phyloP scores from a whole-genome alignment of 2,329 filamentous ascomycete species.

The Pseudocercospora eumusae region DNA sequence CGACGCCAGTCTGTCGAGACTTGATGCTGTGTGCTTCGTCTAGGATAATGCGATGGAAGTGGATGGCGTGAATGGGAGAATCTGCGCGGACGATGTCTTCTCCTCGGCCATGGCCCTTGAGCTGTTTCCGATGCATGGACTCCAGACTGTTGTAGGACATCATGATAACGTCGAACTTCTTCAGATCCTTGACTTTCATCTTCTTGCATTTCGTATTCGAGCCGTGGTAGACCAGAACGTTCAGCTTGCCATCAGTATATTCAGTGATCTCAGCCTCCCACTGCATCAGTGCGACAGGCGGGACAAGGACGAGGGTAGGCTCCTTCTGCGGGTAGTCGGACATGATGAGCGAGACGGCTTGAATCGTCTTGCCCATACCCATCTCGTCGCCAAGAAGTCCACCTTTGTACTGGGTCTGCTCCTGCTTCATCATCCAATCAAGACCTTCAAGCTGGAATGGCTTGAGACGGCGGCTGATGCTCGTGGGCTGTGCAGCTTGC shows the following conservation, averaged over 20 bases:
- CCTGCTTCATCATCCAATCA: slow-evolving; percentile 92
- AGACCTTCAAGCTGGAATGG: slow-evolving; percentile 92
- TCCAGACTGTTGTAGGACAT: slow-evolving; percentile 94
- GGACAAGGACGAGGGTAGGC: slow-evolving; percentile 57
- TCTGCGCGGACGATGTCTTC: slow-evolving; percentile 78
- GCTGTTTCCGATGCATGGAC: slow-evolving; percentile 87
- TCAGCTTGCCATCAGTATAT: slow-evolving; percentile 84
- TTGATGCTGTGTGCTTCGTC: slow-evolving; percentile 97
- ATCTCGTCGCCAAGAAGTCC: slow-evolving; percentile 95
- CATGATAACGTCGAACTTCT: slow-evolving; percentile 88
- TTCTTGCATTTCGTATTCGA: slow-evolving; percentile 81
- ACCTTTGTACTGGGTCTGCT: slow-evolving; percentile 80
- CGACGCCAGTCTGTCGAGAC: slow-evolving; percentile 82
- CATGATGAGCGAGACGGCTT: slow-evolving; percentile 97
- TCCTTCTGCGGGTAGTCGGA: slow-evolving; percentile 85
- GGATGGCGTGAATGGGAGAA: slow-evolving; percentile 74
- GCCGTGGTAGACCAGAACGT: slow-evolving; percentile 87
- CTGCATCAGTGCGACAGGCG: slow-evolving; percentile 27
- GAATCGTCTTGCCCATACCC: slow-evolving; percentile 98
- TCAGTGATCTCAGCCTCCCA: slow-evolving; percentile 54
- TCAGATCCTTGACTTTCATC: slow-evolving; percentile 71
- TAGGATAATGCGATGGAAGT: slow-evolving; percentile 88
- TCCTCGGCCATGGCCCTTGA: slow-evolving; percentile 82
- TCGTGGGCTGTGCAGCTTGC: slow-evolving; percentile 68
- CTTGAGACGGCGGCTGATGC: slow-evolving; percentile 82